Percentiles rank a stretch among this genome's conserved stretches.
Evolutionary conservation across 2,329 filamentous ascomycete species (phyloP).

Genomic region (Aspergillus awamori): DNA sequence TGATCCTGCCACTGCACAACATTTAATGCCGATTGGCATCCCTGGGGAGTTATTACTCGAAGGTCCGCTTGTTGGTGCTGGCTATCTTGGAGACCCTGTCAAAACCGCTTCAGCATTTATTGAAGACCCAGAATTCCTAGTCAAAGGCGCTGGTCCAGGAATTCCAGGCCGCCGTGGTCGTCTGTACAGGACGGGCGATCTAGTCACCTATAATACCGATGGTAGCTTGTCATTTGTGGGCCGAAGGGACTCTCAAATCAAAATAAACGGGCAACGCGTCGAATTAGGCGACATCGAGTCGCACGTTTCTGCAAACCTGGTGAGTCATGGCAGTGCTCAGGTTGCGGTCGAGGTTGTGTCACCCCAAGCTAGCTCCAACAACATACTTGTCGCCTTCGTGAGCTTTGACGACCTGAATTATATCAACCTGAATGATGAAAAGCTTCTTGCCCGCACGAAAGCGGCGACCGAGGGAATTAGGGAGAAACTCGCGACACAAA

Average conservation of each 20-base stretch:
- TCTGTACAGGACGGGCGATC: constrained; percentile 37
- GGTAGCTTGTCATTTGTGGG: constrained; percentile 8
- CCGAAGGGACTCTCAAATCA: constrained; percentile 21
- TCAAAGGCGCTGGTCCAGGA: not conserved
- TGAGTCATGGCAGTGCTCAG: too few species aligned
- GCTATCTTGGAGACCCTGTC: constrained; percentile 28
- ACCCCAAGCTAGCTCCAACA: not conserved
- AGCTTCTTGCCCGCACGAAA: not conserved
- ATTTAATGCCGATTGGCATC: constrained; percentile 40
- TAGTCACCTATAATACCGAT: constrained; percentile 29
- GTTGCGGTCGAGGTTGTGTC: not conserved
- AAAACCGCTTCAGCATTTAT: constrained; percentile 27
- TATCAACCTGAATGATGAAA: too few species aligned
- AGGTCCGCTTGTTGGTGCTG: constrained; percentile 23
- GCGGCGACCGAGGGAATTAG: not conserved
- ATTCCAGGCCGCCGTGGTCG: not conserved
- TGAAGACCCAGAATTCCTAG: constrained; percentile 24
- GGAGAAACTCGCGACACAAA: not conserved
- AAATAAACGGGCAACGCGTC: constrained; percentile 31
- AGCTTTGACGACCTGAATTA: not conserved
- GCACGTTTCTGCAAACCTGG: not conserved
- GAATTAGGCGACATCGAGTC: constrained; percentile 32
- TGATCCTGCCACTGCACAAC: constrained; percentile 33
- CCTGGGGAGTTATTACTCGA: constrained; percentile 42
- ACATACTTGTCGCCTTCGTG: not conserved